Evolutionary conservation across 2,329 filamentous ascomycete genomes (phyloP).

Genomic region (Pyricularia pennisetigena): DNA sequence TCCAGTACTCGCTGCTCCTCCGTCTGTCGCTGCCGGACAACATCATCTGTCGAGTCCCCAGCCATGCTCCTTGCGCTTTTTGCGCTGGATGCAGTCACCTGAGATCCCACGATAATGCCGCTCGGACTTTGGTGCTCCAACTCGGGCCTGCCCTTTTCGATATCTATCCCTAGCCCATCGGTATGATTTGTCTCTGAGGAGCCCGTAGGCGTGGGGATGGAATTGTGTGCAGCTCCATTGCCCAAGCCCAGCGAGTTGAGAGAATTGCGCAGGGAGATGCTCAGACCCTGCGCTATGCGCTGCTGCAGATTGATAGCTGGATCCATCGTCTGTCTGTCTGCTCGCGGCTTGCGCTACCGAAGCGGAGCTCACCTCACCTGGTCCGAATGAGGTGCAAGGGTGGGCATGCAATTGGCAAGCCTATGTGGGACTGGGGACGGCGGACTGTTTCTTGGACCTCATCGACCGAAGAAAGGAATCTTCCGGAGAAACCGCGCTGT

Average conservation of each 20-base stretch:
- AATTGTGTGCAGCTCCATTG: background rate
- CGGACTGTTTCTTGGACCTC: background rate
- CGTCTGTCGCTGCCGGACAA: background rate
- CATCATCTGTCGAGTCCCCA: background rate
- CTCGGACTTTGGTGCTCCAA: background rate
- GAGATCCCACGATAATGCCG: background rate
- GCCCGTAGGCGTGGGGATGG: background rate
- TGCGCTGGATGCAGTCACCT: background rate
- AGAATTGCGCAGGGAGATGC: conserved; percentile 7
- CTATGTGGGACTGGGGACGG: background rate
- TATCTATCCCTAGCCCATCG: background rate
- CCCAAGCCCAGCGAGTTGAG: conserved; percentile 7
- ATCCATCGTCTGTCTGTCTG: background rate
- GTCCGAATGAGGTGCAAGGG: background rate
- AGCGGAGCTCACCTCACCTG: background rate
- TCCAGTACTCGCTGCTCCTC: background rate
- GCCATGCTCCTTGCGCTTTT: background rate
- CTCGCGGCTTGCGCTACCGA: background rate
- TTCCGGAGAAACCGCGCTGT: background rate
- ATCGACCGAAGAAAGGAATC: background rate
- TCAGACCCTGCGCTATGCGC: conserved; percentile 5
- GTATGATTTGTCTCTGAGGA: background rate
- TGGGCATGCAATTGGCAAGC: background rate
- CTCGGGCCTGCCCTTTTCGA: background rate
- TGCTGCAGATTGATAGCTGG: conserved; percentile 4